A percentile compares a stretch with the other conserved stretches of the same genome.
Conservation (phyloP, 176 grass and related monocot species). For the Eragrostis curvula region DNA sequence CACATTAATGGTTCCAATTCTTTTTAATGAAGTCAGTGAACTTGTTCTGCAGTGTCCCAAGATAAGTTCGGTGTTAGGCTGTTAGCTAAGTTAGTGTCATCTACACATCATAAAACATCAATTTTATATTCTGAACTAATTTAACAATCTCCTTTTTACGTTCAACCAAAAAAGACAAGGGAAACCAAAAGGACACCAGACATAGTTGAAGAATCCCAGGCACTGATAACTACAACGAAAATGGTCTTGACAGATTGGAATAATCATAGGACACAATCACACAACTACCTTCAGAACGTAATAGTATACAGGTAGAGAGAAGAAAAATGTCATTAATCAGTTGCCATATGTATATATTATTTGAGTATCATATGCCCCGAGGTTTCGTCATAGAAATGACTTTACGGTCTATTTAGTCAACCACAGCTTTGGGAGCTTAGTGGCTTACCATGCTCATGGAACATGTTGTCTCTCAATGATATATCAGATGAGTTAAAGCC, state of each 20-base stretch:
- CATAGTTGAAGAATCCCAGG: neutral
- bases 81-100: slow-evolving; percentile 25
- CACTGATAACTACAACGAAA: neutral
- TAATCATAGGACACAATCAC: neutral
- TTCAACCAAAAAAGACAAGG: neutral
- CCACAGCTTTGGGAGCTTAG: neutral
- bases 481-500: slow-evolving; percentile 32
- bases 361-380: slow-evolving; percentile 6
- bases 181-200: neutral
- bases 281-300: slow-evolving; percentile 3
- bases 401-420: slow-evolving; percentile 16
- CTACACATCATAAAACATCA: neutral
- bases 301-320: no score
- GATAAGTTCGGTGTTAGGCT: slow-evolving; percentile 5
- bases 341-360: no score
- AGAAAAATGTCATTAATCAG: no score
- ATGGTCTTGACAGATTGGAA: neutral
- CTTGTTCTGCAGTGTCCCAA: neutral
- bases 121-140: slow-evolving; percentile 5
- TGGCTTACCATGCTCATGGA: slow-evolving; percentile 8
- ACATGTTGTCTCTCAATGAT: slow-evolving; percentile 23
- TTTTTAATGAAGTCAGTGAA: neutral
- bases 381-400: slow-evolving; percentile 23
- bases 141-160: slow-evolving; percentile 2
- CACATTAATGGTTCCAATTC: neutral